A percentile compares a stretch with the other conserved stretches of the same genome.
phyloP scores from a whole-genome alignment of 805 yeast genomes.

The Metschnikowia hibisci region DNA sequence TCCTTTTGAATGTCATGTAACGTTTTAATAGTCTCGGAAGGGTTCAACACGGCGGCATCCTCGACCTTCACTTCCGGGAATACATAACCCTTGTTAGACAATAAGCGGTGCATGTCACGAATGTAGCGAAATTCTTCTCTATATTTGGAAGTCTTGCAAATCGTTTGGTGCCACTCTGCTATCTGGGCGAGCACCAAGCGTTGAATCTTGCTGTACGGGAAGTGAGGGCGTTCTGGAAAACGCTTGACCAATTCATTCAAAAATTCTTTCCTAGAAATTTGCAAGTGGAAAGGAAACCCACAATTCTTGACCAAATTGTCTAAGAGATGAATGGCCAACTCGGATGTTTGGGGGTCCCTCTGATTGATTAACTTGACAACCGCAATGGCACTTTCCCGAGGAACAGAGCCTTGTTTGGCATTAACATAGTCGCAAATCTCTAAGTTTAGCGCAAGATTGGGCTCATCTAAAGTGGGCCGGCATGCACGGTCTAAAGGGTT shows the following conservation, averaged over 20 bases:
- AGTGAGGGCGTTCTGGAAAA: slow-evolving; percentile 93
- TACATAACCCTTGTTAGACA: slow-evolving; percentile 84
- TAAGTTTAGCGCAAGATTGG: slow-evolving; percentile 80
- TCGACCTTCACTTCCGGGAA: slow-evolving; percentile 90
- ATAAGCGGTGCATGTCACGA: slow-evolving; percentile 91
- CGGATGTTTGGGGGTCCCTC: slow-evolving; percentile 77
- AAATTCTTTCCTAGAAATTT: slow-evolving; percentile 91
- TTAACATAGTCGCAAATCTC: slow-evolving; percentile 93
- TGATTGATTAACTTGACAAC: slow-evolving; percentile 79
- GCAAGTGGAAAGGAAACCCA: slow-evolving; percentile 95
- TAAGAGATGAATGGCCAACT: slow-evolving; percentile 75
- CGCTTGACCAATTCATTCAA: slow-evolving; percentile 86
- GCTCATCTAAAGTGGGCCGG: slow-evolving; percentile 75
- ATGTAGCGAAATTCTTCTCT: slow-evolving; percentile 90
- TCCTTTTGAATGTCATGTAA: slow-evolving; percentile 89
- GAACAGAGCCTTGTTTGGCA: slow-evolving; percentile 84
- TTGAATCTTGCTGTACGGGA: slow-evolving; percentile 78
- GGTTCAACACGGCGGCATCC: slow-evolving; percentile 90
- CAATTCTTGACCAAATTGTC: slow-evolving; percentile 95
- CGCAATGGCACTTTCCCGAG: slow-evolving; percentile 88
- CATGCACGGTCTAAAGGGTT: slow-evolving; percentile 68
- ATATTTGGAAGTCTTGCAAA: slow-evolving; percentile 84
- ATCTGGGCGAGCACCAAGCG: slow-evolving; percentile 81
- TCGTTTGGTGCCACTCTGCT: slow-evolving; percentile 96
- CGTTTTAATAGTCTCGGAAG: slow-evolving; percentile 80